Conservation (phyloP, 805 yeast genomes). For the Diddensiella transvaalensis region DNA sequence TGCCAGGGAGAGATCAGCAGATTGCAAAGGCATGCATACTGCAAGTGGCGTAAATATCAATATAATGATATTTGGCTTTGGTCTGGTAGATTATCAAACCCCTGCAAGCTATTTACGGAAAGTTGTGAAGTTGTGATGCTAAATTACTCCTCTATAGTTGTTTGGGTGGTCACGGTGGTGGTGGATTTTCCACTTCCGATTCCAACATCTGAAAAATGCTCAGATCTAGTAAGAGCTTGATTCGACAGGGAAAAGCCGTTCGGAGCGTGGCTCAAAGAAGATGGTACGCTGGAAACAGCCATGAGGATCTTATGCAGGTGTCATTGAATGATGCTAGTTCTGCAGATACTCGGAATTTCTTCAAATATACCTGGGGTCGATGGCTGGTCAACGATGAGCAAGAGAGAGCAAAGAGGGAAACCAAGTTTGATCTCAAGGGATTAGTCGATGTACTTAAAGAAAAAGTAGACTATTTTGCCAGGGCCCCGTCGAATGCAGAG, state of each 20-base stretch:
- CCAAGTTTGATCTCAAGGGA: conserved; percentile 80
- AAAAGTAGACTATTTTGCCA: conserved; percentile 25
- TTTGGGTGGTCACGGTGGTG: too few relatives aligned
- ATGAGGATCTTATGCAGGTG: conserved; percentile 9
- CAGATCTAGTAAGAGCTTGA: neutral
- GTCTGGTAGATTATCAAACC: too few relatives aligned
- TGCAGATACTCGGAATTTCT: conserved; percentile 43
- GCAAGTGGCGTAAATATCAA: too few relatives aligned
- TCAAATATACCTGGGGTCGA: conserved; percentile 91
- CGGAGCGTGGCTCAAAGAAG: neutral
- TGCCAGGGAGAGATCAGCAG: too few relatives aligned
- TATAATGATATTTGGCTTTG: too few relatives aligned
- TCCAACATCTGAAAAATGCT: too few relatives aligned
- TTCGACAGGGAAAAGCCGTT: neutral
- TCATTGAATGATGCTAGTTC: conserved; percentile 12
- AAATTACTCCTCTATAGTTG: too few relatives aligned
- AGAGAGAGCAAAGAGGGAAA: conserved; percentile 73
- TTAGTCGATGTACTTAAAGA: conserved; percentile 40
- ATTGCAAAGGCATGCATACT: too few relatives aligned
- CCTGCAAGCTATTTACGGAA: too few relatives aligned
- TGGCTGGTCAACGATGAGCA: conserved; percentile 79
- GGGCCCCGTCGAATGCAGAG: conserved; percentile 43
- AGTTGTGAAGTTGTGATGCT: too few relatives aligned
- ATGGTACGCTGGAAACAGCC: neutral
- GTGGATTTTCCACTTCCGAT: too few relatives aligned